A percentile compares a stretch with the other conserved stretches of the same genome.
Conservation (phyloP, 202 grass and related monocot genomes). For the Digitaria exilis region DNA sequence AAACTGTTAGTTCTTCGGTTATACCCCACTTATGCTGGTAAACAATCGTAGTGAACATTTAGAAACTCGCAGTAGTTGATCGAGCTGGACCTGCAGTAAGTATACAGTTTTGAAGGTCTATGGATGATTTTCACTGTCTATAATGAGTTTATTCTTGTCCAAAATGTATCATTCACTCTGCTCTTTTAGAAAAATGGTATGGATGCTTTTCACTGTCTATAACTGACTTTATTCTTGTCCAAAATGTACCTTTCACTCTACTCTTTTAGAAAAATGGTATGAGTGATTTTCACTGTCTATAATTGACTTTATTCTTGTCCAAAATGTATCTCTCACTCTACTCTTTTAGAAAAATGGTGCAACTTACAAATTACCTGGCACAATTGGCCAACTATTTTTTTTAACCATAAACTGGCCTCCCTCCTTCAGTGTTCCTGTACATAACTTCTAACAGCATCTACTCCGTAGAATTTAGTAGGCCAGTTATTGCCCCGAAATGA, state of each 20-base stretch:
- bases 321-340: too few species aligned
- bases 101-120: not conserved
- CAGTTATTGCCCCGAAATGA: not conserved
- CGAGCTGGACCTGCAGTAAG: not conserved
- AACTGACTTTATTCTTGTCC: too few species aligned
- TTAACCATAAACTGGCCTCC: not conserved
- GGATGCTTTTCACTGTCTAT: too few species aligned
- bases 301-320: too few species aligned
- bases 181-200: too few species aligned
- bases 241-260: too few species aligned
- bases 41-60: not conserved
- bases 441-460: not conserved
- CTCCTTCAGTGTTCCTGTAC: not conserved
- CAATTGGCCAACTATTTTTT: not conserved
- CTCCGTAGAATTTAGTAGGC: not conserved
- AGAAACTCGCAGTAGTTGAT: constrained; percentile 15
- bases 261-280: too few species aligned
- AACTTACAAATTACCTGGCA: too few species aligned
- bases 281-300: too few species aligned
- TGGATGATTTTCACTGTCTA: not conserved
- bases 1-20: not conserved
- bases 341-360: too few species aligned
- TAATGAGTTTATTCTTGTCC: constrained; percentile 6
- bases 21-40: not conserved
- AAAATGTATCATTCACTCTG: too few species aligned